Evolutionary conservation across 352 stramenopile genomes (phyloP).

Genomic region (Globisporangium cylindrosporum): DNA sequence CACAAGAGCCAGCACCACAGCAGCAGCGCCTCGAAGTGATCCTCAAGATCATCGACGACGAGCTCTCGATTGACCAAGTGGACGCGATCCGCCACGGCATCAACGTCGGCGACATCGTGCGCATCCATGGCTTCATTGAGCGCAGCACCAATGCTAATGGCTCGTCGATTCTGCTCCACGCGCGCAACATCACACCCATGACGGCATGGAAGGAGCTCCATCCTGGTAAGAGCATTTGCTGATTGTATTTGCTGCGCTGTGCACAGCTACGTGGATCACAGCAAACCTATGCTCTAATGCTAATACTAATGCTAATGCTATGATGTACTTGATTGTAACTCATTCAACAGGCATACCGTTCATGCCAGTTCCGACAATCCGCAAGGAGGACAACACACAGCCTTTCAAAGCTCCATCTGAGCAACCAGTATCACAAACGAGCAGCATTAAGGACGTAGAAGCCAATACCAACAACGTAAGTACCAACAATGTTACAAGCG

Average conservation of each 20-base stretch:
- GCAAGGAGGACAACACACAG: constrained; percentile 10
- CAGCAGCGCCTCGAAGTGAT: constrained; percentile 66
- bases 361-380: constrained; percentile 47
- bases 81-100: constrained; percentile 58
- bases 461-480: not conserved
- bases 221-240: constrained; percentile 20
- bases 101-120: constrained; percentile 69
- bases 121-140: constrained; percentile 60
- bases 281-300: not conserved
- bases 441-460: not conserved
- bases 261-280: not conserved
- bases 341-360: constrained; percentile 38
- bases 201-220: constrained; percentile 53
- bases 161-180: constrained; percentile 38
- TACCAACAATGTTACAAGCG: not conserved
- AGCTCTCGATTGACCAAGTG: constrained; percentile 61
- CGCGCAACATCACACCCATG: constrained; percentile 36
- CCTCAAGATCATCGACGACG: constrained; percentile 68
- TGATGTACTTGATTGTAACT: not conserved
- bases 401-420: not conserved
- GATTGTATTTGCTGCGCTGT: not conserved
- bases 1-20: constrained; percentile 6
- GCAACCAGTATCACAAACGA: not conserved
- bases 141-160: constrained; percentile 9
- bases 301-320: not conserved